Evolutionary conservation across 257 asterid genomes (phyloP).

Genomic region (Ligustrum vulgare): DNA sequence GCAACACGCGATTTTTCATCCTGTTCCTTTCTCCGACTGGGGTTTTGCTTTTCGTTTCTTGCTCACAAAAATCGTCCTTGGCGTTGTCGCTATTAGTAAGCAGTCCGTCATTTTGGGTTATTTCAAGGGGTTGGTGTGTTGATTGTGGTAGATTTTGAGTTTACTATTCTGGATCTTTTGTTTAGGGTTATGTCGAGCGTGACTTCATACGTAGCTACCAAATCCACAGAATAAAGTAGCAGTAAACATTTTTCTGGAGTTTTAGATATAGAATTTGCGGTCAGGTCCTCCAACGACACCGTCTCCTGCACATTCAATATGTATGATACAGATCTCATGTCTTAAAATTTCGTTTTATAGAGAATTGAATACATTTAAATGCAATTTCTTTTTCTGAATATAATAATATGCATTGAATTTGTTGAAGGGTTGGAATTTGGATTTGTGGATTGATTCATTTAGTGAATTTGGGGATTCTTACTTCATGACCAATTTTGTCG

Average conservation of each 20-base stretch:
- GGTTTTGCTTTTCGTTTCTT: no score
- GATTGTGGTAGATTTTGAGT: no score
- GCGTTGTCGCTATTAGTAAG: no score
- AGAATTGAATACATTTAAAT: neutral
- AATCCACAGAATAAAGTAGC: conserved; percentile 52
- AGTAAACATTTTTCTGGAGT: conserved; percentile 53
- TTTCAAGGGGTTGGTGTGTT: no score
- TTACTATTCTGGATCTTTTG: no score
- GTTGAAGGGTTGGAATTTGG: neutral
- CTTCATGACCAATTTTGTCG: neutral
- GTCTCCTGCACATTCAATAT: conserved; percentile 77
- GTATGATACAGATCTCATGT: conserved; percentile 38
- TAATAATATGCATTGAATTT: neutral
- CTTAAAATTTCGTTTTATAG: neutral
- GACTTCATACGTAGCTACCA: conserved; percentile 70
- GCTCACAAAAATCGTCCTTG: no score
- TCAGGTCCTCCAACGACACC: conserved; percentile 84
- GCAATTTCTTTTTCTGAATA: neutral
- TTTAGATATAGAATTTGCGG: conserved; percentile 82
- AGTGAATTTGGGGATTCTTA: neutral
- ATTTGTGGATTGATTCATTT: neutral
- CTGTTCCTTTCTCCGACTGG: no score
- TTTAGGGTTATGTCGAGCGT: no score
- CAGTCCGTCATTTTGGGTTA: no score
- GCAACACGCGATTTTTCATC: no score